A percentile compares a stretch with the other conserved stretches of the same genome.
phyloP scores from a whole-genome alignment of 2,329 filamentous ascomycete genomes.

The Aspergillus glaucus region DNA sequence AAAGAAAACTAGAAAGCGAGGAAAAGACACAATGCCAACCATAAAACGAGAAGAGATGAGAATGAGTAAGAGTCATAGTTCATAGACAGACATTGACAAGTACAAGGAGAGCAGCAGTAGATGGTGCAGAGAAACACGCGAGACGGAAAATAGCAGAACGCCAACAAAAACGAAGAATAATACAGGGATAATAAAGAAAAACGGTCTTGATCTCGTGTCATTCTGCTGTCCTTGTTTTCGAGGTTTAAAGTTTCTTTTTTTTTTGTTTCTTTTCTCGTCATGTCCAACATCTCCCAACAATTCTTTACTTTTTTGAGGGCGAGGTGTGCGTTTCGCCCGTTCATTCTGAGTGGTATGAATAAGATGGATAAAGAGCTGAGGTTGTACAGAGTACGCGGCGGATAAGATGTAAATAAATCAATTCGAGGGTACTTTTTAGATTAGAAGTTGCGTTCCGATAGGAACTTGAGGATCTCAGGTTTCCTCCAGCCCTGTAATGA shows the following conservation, averaged over 20 bases:
- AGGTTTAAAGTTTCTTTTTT: neutral
- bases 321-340: too few species aligned
- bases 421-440: conserved; percentile 3
- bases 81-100: neutral
- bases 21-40: neutral
- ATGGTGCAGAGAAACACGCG: neutral
- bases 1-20: neutral
- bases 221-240: neutral
- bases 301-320: neutral
- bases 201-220: neutral
- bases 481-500: conserved; percentile 44
- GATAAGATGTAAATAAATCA: too few species aligned
- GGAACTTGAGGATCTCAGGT: conserved; percentile 44
- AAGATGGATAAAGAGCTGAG: too few species aligned
- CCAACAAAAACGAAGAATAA: conserved; percentile 14
- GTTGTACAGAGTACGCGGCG: too few species aligned
- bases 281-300: neutral
- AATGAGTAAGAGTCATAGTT: neutral
- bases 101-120: neutral
- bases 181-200: conserved; percentile 6
- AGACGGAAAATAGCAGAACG: conserved; percentile 15
- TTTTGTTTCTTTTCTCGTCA: neutral
- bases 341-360: too few species aligned
- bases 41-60: neutral
- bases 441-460: conserved; percentile 42